These are phyloP conservation scores for Candida silvatica DNA, from an alignment of 805 yeast genomes.

Conservation along the genomic window DNA sequence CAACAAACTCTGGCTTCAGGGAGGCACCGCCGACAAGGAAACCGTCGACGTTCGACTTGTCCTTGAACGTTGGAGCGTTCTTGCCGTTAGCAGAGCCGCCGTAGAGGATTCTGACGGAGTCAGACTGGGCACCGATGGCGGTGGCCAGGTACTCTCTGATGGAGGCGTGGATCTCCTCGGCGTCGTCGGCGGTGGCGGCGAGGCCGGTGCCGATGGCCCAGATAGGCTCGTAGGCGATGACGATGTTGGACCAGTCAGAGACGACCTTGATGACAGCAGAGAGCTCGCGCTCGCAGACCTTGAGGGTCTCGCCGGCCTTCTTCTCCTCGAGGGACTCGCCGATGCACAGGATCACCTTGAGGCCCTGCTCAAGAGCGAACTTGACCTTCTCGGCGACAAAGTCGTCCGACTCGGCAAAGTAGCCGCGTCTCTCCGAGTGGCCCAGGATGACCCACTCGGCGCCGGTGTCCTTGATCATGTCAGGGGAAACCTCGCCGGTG, in stretches of 20 bases:
- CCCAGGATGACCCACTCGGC: slow-evolving; percentile 94
- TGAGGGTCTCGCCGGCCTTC: slow-evolving; percentile 78
- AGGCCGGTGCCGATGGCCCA: slow-evolving; percentile 99
- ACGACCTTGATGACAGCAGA: slow-evolving; percentile 78
- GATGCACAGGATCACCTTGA: slow-evolving; percentile 89
- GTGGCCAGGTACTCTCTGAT: slow-evolving; percentile 78
- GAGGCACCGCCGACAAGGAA: slow-evolving; percentile 99
- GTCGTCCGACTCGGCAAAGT: slow-evolving; percentile 85
- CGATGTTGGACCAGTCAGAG: slow-evolving; percentile 82
- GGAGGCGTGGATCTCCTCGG: slow-evolving; percentile 86
- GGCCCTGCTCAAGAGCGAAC: slow-evolving; percentile 84
- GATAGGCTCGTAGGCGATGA: slow-evolving; percentile 97
- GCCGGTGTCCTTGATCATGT: slow-evolving; percentile 82
- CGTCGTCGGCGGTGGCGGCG: slow-evolving; percentile 98
- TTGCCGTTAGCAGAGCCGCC: slow-evolving; percentile 98
- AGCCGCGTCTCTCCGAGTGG: slow-evolving; percentile 97
- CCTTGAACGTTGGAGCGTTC: slow-evolving; percentile 86
- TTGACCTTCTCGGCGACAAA: slow-evolving; percentile 89
- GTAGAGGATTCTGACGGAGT: slow-evolving; percentile 79
- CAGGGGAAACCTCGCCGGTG: slow-evolving; percentile 95
- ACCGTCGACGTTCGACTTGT: slow-evolving; percentile 91
- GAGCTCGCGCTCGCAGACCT: slow-evolving; percentile 83
- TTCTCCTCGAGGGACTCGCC: slow-evolving; percentile 98
- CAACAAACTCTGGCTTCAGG: slow-evolving; percentile 94
- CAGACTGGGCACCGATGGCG: slow-evolving; percentile 78